Base-by-base conservation (phyloP, 345 rosid genomes). In the Anastatica hierochuntica region DNA sequence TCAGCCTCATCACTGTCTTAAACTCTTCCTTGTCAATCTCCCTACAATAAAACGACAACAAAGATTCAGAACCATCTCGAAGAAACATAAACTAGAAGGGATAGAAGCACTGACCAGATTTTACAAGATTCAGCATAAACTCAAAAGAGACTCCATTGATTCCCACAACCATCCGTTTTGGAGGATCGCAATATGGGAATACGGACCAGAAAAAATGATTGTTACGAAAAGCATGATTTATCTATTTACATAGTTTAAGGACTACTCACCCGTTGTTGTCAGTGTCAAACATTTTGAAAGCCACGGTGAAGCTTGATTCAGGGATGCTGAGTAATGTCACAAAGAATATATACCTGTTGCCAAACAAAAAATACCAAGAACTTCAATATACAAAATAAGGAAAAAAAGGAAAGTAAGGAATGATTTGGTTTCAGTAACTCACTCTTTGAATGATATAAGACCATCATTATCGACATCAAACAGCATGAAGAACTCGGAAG, bases 221-320 rank as follows among this genome's bases (percentile, higher is more conserved):
- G 58, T 57, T 46, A 68, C 66, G 27, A 49, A 59, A 50, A 23
- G 65, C 1, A 30, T 18, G 58, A 49, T 54, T 43, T 23, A 36
- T 40, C 52, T 68, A 37, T 18, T 8, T 29, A 37, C 0, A 43
- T 23, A 60, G 41, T 14, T 3, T 23, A 51, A 48, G 3, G 46
- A 68, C 50, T 49, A 79, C 86, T 34, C 53, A 92, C 98, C 97
- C 95, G 53, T 50, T 76, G 50, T 80, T 78, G 77, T 92, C 72
- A 2, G 63, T 56, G 60, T 92, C 98, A 72, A 92, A 85, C 98
- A 81, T 92, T 66, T 80, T 92, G 81, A 92, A 92, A 48, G 88
- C 79, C 35, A 83, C 75, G 1, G 88, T 72, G 53, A 92, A 88
- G 73, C 87, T 69, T 12, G 97, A 83, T 67, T 88, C 95, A 10